Evolutionary conservation across 2,329 filamentous ascomycete genomes (phyloP).

Genomic region (Hymenoscyphus occultus): DNA sequence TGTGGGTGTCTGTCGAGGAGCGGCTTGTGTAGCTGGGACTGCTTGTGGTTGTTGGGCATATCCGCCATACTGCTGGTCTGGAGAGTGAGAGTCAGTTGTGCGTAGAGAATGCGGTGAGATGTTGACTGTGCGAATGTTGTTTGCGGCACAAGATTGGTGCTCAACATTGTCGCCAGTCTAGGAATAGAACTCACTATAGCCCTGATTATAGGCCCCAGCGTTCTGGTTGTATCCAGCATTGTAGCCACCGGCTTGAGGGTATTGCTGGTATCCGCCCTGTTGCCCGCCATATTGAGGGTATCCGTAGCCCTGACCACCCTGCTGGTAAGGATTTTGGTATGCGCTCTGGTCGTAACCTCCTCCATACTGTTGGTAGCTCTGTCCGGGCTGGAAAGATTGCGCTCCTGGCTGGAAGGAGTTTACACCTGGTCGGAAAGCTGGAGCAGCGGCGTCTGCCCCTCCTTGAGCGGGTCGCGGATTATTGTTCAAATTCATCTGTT

Average conservation of each 20-base stretch:
- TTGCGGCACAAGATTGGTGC: background rate
- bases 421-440: constrained; percentile 63
- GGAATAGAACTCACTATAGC: constrained; percentile 39
- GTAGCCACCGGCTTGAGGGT: constrained; percentile 49
- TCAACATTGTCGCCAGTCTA: background rate
- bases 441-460: constrained; percentile 34
- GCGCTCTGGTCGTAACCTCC: constrained; percentile 53
- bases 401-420: constrained; percentile 72
- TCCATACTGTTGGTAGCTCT: constrained; percentile 59
- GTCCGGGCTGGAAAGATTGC: constrained; percentile 68
- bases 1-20: constrained; percentile 50
- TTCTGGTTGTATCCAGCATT: constrained; percentile 28
- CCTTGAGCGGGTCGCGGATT: constrained; percentile 40
- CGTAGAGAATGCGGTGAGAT: background rate
- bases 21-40: constrained; percentile 40
- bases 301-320: constrained; percentile 46
- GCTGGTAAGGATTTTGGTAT: constrained; percentile 53
- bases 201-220: constrained; percentile 35
- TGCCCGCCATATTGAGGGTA: constrained; percentile 56
- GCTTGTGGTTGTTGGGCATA: constrained; percentile 51
- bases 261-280: constrained; percentile 44
- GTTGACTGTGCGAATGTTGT: background rate
- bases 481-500: constrained; percentile 71
- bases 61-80: constrained; percentile 51
- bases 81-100: background rate